Percentiles rank a stretch among this genome's conserved stretches.
phyloP scores from a whole-genome alignment of 1,284 basidiomycete genomes.

The Microbotryomycetes sp. region DNA sequence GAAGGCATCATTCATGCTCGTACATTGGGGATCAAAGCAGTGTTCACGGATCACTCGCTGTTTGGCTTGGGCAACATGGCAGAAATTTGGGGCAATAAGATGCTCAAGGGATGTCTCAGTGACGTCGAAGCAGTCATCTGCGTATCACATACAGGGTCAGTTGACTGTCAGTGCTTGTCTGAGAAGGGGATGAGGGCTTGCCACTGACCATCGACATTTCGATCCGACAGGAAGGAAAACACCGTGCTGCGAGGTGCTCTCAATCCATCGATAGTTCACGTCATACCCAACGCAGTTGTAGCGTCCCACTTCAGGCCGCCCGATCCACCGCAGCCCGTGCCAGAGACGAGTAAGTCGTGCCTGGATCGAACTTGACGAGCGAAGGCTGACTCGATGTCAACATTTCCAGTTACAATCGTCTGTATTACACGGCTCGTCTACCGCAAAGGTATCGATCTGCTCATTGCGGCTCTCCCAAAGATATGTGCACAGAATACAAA shows the following conservation, averaged over 20 bases:
- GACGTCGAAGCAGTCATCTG: slow-evolving; percentile 93
- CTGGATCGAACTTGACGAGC: background rate
- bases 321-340: slow-evolving; percentile 46
- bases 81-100: slow-evolving; percentile 93
- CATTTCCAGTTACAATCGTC: slow-evolving; percentile 72
- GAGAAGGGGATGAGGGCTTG: slow-evolving; percentile 1
- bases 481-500: slow-evolving; percentile 79
- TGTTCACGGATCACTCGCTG: slow-evolving; percentile 95
- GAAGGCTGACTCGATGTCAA: background rate
- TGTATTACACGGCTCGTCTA: slow-evolving; percentile 93
- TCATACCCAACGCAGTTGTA: slow-evolving; percentile 92
- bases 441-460: slow-evolving; percentile 91
- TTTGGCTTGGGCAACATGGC: slow-evolving; percentile 95
- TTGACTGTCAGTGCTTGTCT: slow-evolving; percentile 7
- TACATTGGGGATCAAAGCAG: slow-evolving; percentile 66
- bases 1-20: slow-evolving; percentile 87
- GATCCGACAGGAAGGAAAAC: slow-evolving; percentile 58
- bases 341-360: slow-evolving; percentile 57
- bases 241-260: slow-evolving; percentile 81
- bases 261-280: slow-evolving; percentile 65
- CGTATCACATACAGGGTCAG: slow-evolving; percentile 92
- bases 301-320: slow-evolving; percentile 73
- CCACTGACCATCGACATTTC: slow-evolving; percentile 49
- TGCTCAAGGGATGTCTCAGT: slow-evolving; percentile 74
- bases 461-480: slow-evolving; percentile 83